Conservation (phyloP, 306 rosid species). For the Carpinus viminea region DNA sequence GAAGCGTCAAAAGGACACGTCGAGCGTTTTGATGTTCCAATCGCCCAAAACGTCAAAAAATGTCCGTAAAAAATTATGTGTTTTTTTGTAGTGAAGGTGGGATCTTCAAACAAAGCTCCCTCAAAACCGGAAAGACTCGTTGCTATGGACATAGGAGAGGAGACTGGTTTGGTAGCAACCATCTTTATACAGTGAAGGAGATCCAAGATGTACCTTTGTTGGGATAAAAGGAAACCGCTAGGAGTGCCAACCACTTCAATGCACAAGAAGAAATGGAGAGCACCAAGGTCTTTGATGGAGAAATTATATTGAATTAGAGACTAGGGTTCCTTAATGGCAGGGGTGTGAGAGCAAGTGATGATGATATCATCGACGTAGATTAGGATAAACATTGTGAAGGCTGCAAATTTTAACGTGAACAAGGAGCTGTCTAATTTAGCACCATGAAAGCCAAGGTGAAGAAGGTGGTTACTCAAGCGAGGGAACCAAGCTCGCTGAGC, state of each 20-base stretch:
- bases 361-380: not conserved
- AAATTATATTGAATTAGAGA: not conserved
- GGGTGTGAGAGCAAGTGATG: not conserved
- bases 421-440: not conserved
- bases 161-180: not conserved
- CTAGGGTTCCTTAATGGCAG: fast-evolving
- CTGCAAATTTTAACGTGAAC: fast-evolving
- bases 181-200: too few relatives aligned
- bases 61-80: too few relatives aligned
- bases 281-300: not conserved
- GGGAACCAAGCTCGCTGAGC: not conserved
- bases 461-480: not conserved
- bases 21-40: too few relatives aligned
- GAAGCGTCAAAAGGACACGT: too few relatives aligned
- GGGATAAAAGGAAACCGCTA: not conserved
- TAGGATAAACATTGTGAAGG: not conserved
- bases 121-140: too few relatives aligned
- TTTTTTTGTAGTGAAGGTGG: too few relatives aligned
- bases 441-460: too few relatives aligned
- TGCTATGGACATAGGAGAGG: not conserved
- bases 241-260: too few relatives aligned
- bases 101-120: not conserved
- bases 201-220: not conserved
- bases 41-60: too few relatives aligned
- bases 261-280: too few relatives aligned